Percentiles rank a stretch among this genome's conserved stretches.
These are phyloP conservation scores for Spathaspora sp. DNA, from an alignment of 1,139 yeast species.

Conservation along the genomic window DNA sequence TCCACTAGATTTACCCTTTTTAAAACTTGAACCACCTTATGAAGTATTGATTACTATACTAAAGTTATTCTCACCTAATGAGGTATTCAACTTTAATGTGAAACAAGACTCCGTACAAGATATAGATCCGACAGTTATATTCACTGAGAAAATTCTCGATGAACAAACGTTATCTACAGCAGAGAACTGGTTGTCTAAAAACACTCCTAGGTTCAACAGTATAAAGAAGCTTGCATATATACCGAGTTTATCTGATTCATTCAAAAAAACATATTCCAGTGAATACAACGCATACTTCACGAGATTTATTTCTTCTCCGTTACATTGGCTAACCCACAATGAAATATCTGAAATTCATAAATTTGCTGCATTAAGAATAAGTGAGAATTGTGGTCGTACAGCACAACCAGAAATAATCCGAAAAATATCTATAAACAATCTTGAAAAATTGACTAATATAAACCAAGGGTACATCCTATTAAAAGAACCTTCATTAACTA, in stretches of 20 bases:
- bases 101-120: constrained; percentile 5
- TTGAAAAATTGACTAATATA: constrained; percentile 17
- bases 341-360: constrained; percentile 46
- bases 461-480: constrained; percentile 37
- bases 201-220: constrained; percentile 35
- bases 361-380: constrained; percentile 62
- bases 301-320: constrained; percentile 54
- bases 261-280: constrained; percentile 19
- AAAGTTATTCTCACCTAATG: constrained; percentile 49
- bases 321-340: constrained; percentile 46
- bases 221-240: constrained; percentile 23
- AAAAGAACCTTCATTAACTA: constrained; percentile 82
- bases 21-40: constrained; percentile 49
- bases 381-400: constrained; percentile 84
- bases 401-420: constrained; percentile 76
- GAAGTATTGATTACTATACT: constrained; percentile 47
- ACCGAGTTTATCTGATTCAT: constrained; percentile 25
- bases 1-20: constrained; percentile 64
- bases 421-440: constrained; percentile 36
- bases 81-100: constrained; percentile 53
- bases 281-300: constrained; percentile 64
- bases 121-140: constrained; percentile 11
- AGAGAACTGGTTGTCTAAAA: constrained; percentile 39
- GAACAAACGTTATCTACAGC: constrained; percentile 24
- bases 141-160: constrained; percentile 14